These are phyloP conservation scores for Phaeoacremonium minimum DNA, from an alignment of 2,329 filamentous ascomycete genomes.

Conservation along the genomic window DNA sequence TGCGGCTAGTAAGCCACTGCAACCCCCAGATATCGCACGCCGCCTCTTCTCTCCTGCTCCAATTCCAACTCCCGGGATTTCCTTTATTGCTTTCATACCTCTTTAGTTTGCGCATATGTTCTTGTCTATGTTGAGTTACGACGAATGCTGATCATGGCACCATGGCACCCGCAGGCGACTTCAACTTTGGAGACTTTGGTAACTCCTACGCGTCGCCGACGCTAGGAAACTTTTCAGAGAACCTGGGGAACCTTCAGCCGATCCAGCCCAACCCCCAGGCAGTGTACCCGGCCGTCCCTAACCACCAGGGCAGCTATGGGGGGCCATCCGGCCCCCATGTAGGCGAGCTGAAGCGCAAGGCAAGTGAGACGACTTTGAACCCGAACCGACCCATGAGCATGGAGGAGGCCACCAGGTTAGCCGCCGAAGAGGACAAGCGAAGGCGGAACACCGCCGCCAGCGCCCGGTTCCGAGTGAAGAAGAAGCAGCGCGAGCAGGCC, in stretches of 20 bases:
- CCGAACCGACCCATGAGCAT: slow-evolving; percentile 46
- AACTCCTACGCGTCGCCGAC: slow-evolving; percentile 46
- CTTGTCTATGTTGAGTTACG: too few species aligned
- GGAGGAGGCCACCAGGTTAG: slow-evolving; percentile 67
- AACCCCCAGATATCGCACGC: too few species aligned
- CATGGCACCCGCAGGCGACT: slow-evolving; percentile 50
- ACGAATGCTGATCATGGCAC: slow-evolving; percentile 35
- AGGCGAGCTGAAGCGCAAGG: slow-evolving; percentile 42
- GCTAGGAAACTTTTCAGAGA: slow-evolving; percentile 39
- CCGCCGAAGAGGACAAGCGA: slow-evolving; percentile 86
- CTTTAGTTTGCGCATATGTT: too few species aligned
- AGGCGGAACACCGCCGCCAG: slow-evolving; percentile 85
- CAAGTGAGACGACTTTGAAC: slow-evolving; percentile 31
- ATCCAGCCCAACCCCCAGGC: slow-evolving; percentile 48
- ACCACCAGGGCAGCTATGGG: slow-evolving; percentile 23
- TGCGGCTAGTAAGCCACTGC: too few species aligned
- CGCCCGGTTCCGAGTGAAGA: slow-evolving; percentile 88
- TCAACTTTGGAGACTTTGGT: slow-evolving; percentile 51
- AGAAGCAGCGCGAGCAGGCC: slow-evolving; percentile 89
- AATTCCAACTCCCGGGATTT: too few species aligned
- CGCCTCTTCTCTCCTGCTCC: too few species aligned
- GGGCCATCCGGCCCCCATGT: slow-evolving; percentile 15
- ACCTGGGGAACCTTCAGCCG: slow-evolving; percentile 36
- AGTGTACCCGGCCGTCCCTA: slow-evolving; percentile 35
- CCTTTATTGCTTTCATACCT: too few species aligned